Evolutionary conservation across 2,329 filamentous ascomycete genomes (phyloP).

Genomic region (Arachnomyces sp.): DNA sequence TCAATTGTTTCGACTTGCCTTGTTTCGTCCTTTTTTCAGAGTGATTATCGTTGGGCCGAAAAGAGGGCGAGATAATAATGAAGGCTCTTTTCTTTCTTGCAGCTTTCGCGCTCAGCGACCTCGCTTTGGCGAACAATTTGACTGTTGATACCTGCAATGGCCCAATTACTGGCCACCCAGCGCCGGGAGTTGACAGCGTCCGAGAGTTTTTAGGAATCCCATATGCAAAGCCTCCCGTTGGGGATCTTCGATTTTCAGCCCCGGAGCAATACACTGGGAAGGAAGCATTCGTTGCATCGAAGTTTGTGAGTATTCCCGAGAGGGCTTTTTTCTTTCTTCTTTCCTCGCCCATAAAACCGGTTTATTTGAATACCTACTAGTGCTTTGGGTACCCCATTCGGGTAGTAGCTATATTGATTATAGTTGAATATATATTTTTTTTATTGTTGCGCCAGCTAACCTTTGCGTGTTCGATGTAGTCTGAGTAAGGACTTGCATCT

Average conservation of each 20-base stretch:
- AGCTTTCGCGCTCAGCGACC: neutral
- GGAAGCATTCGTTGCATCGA: conserved; percentile 8
- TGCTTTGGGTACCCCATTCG: too few relatives aligned
- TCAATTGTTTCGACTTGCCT: too few relatives aligned
- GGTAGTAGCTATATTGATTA: too few relatives aligned
- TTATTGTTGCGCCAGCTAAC: neutral
- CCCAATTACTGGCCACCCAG: conserved; percentile 16
- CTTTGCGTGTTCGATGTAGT: too few relatives aligned
- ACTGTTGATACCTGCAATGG: conserved; percentile 19
- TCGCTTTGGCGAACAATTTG: neutral
- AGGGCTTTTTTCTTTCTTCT: too few relatives aligned
- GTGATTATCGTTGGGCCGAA: neutral
- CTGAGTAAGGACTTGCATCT: too few relatives aligned
- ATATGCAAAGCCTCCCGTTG: conserved; percentile 21
- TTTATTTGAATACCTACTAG: too few relatives aligned
- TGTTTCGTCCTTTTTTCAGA: too few relatives aligned
- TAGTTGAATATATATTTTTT: too few relatives aligned
- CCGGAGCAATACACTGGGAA: conserved; percentile 15
- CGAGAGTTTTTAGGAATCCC: conserved; percentile 23
- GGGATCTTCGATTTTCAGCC: conserved; percentile 20
- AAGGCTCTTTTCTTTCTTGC: neutral
- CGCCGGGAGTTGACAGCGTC: conserved; percentile 10
- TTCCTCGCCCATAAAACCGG: too few relatives aligned
- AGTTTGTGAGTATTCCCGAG: conserved; percentile 10
- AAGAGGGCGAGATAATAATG: neutral